These are phyloP conservation scores for Cymbidium sinense DNA, from an alignment of 106 monocot species.

Conservation along the genomic window DNA sequence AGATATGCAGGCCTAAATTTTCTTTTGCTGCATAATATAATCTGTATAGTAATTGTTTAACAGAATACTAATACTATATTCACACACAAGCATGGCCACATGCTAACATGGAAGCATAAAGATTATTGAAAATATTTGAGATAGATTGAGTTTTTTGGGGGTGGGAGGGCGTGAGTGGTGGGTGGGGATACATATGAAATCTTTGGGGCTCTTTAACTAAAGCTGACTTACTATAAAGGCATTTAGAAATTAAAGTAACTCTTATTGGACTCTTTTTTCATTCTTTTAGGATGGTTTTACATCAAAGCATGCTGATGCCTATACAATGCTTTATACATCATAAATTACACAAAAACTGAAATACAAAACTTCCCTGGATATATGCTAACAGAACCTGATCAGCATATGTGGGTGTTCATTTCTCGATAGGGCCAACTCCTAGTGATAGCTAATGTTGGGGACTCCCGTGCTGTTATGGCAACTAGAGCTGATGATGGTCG, in stretches of 20 bases:
- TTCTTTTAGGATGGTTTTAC: neutral
- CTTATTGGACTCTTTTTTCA: neutral
- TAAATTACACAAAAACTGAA: neutral
- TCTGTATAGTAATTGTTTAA: too few relatives aligned
- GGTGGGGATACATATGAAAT: too few relatives aligned
- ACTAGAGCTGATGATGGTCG: conserved; percentile 49
- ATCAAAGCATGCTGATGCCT: neutral
- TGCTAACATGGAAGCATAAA: too few relatives aligned
- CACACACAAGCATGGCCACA: too few relatives aligned
- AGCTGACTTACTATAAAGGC: neutral
- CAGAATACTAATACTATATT: too few relatives aligned
- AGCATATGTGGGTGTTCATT: neutral
- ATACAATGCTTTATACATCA: neutral
- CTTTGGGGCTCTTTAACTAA: too few relatives aligned
- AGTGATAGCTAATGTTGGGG: conserved; percentile 79
- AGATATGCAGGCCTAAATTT: too few relatives aligned
- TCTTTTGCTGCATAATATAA: too few relatives aligned
- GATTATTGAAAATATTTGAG: too few relatives aligned
- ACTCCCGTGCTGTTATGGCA: conserved; percentile 88
- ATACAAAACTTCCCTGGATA: neutral
- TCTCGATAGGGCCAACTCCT: conserved; percentile 50
- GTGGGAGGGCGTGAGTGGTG: too few relatives aligned
- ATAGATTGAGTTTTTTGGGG: too few relatives aligned
- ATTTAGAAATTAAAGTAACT: neutral
- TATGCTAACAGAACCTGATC: conserved; percentile 2